Conservation (phyloP, 768 basidiomycete genomes). For the Lentinula lateritia region DNA sequence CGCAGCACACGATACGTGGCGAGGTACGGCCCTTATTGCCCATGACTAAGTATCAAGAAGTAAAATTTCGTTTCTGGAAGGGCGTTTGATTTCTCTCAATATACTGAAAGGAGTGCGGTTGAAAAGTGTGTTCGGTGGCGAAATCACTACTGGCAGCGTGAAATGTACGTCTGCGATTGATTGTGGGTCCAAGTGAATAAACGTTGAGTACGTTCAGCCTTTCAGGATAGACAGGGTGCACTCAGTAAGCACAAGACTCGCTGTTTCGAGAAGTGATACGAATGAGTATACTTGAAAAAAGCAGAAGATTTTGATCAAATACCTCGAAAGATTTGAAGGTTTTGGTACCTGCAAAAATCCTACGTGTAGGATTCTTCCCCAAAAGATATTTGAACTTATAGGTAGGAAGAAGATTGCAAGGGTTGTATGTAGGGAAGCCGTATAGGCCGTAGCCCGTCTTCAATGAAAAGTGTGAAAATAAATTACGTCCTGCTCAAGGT, state of each 20-base stretch:
- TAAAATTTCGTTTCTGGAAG: neutral
- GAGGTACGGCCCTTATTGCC: slow-evolving; percentile 71
- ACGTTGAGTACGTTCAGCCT: neutral
- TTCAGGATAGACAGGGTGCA: neutral
- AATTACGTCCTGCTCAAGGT: neutral
- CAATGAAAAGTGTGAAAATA: neutral
- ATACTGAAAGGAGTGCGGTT: neutral
- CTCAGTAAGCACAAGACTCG: neutral
- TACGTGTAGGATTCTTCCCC: slow-evolving; percentile 9
- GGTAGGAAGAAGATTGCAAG: neutral
- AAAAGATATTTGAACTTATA: slow-evolving; percentile 7
- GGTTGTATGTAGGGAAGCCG: neutral
- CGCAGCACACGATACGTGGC: slow-evolving; percentile 87
- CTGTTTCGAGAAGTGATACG: neutral
- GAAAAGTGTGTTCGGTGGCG: neutral
- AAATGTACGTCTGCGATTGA: neutral
- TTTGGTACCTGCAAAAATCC: neutral
- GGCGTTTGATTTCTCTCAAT: neutral
- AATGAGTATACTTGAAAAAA: neutral
- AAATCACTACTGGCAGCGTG: neutral
- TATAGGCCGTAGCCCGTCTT: neutral
- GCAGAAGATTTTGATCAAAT: neutral
- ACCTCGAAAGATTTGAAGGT: neutral
- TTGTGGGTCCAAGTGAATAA: neutral
- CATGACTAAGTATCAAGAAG: slow-evolving; percentile 23